Base-by-base conservation (phyloP, 2,329 filamentous ascomycete genomes). In the Penicillium sp. region DNA sequence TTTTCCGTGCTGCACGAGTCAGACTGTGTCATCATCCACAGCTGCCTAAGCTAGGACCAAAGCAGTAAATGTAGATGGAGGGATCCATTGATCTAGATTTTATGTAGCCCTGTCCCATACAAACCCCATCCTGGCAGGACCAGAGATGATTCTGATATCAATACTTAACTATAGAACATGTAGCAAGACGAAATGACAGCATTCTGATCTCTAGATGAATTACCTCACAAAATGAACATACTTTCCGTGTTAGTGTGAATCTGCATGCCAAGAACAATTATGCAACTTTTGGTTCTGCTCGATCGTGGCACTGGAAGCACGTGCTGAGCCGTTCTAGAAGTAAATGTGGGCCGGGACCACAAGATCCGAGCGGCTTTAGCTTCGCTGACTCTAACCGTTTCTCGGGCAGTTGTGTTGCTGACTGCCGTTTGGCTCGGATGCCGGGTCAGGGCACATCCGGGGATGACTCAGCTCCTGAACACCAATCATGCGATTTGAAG, bases 381-480 rank as follows among this genome's bases (percentile, higher is more conserved):
- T 33, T n/a, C 9, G 52, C 51, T 40, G 37, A 41, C 22, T 1
- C 43, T 13, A 31, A 4, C 22, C 22, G 3, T 36, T 13, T 13
- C 22, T 40, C 37, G 35, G 36, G 19, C 50, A 31, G 13, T 24
- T 22, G 11, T 16, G 5, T 24, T 36, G 18, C n/a, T 50, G n/a
- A n/a, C 47, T 50, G 47, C 47, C 37, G 16, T 19, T 47, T 37
- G 18, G 47, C 31, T 53, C 55, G 56, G 56, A 58, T 54, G 24
- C 27, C 19, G 19, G 43, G 22, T 35, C 27, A 16, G 27, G 13
- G 50, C 4, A 22, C 14, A 54, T 54, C 56, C 56, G 50, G 5
- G 16, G 39, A 36, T 54, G 51, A 55, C 56, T 54, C 50, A 58
- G 24, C 35, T 7, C 4, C 18, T n/a, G 19, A 13, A 13, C 37